Base-by-base conservation (phyloP, 306 rosid species). In the Cicer bijugum region DNA sequence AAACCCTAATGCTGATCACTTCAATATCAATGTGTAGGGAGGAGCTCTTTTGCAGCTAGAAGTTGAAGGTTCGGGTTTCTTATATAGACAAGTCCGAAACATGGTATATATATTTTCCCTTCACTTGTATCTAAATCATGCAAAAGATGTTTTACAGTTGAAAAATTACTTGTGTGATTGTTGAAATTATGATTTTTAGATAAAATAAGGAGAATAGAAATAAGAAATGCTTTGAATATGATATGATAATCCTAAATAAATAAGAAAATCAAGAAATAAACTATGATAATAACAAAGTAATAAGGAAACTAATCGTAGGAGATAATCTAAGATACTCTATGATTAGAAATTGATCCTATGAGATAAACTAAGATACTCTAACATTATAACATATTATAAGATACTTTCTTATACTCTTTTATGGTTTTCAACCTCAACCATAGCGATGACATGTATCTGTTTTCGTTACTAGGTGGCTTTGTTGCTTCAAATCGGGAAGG, bases 61-160 rank as follows among this genome's bases (percentile, higher is more conserved):
- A 86, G 96, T 94, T 66, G 98, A 94, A 82, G 98, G 98, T 58
- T 84, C 98, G 0, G 98, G 98, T 51, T 94, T 94, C 84, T 81
- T 94, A 40, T 94, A 91, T 73, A 83, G 97, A 85, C 98, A 94
- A 88, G 97, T 94, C 5, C 90, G 96, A 39, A 94, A 91, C 83
- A 94, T 94, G 98, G 98, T 94, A 82, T 76, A 55, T 68, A 68
- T 28, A 28, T 28, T 28, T 28, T 28, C 65, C 69, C 40, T 71
- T 51, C 12, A 8, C 47, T 67, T 65, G 76, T 55, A 39, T 42
- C 48, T 28, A 56, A 53, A 56, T 15, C 51, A 20, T 76, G 14
- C 19, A 14, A 7, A 70, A 46, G 6, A 28, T 68, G 53, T 8
- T 67, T 38, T 50, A n/a, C 59, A 58, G 33, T 37, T 71, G 58